phyloP scores from a whole-genome alignment of 2,329 filamentous ascomycete genomes.

The Talaromyces sp. region DNA sequence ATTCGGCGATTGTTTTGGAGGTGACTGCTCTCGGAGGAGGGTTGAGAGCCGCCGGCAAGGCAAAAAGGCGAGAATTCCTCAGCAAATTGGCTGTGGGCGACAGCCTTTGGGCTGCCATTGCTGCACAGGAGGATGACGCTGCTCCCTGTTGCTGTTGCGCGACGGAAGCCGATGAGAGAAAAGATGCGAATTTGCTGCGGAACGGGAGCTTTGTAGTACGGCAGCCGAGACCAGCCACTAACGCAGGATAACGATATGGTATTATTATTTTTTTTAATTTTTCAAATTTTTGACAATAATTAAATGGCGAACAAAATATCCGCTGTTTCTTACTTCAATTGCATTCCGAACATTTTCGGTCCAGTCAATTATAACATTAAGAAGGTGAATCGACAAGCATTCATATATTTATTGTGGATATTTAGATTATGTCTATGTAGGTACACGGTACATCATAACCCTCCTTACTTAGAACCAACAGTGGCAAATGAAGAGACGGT shows the following conservation, averaged over 20 bases:
- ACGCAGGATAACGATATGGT: neutral
- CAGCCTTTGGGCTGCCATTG: slow-evolving; percentile 38
- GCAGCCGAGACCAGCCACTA: neutral
- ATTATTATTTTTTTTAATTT: neutral
- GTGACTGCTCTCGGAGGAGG: slow-evolving; percentile 51
- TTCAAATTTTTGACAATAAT: neutral
- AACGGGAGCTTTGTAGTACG: neutral
- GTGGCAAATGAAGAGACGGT: slow-evolving; percentile 31
- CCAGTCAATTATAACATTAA: neutral
- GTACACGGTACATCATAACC: neutral
- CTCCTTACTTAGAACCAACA: slow-evolving; percentile 22
- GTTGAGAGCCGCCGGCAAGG: slow-evolving; percentile 71
- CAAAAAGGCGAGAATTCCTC: slow-evolving; percentile 83
- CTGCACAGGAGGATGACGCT: slow-evolving; percentile 25
- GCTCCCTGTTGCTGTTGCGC: slow-evolving; percentile 8
- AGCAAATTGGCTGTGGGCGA: slow-evolving; percentile 66
- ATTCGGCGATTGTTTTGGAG: slow-evolving; percentile 47
- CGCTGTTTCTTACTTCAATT: neutral
- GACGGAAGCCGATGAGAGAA: slow-evolving; percentile 19
- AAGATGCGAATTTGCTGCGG: slow-evolving; percentile 18
- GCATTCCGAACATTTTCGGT: neutral
- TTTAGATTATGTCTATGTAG: neutral
- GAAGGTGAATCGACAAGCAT: neutral
- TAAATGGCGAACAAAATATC: neutral
- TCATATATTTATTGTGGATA: neutral